Conservation (phyloP, 768 basidiomycete genomes). For the Leccinum obscurum region DNA sequence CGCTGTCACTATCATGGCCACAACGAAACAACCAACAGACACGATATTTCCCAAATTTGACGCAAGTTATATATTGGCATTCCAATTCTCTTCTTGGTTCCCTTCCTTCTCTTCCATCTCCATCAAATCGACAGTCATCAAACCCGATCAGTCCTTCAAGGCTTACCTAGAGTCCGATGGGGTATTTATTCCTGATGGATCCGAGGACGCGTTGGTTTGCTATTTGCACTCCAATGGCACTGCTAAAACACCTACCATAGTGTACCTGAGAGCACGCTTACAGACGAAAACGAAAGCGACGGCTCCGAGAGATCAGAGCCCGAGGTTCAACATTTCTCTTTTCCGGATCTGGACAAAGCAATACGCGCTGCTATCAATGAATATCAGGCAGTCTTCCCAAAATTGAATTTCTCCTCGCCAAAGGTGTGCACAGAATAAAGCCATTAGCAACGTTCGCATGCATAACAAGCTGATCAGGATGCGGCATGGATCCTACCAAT, state of each 20-base stretch:
- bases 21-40: background rate
- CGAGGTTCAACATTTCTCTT: conserved; percentile 50
- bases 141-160: conserved; percentile 60
- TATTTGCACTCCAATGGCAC: background rate
- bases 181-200: conserved; percentile 80
- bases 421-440: conserved; percentile 49
- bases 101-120: conserved; percentile 60
- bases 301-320: conserved; percentile 38
- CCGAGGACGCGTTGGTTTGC: conserved; percentile 67
- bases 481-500: conserved; percentile 89
- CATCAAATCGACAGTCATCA: conserved; percentile 74
- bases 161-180: conserved; percentile 81
- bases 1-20: background rate
- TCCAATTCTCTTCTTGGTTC: conserved; percentile 89
- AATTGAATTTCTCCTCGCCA: conserved; percentile 95
- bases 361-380: conserved; percentile 65
- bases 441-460: background rate
- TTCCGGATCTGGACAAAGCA: conserved; percentile 76
- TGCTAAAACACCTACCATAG: conserved; percentile 34
- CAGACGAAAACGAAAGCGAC: conserved; percentile 53
- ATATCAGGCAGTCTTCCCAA: conserved; percentile 89
- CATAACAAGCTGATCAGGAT: conserved; percentile 53
- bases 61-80: conserved; percentile 57
- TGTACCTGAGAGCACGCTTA: conserved; percentile 52
- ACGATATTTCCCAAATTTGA: conserved; percentile 53